These are phyloP conservation scores for Termitomyces titanicus DNA, from an alignment of 768 basidiomycete species.

Conservation along the genomic window DNA sequence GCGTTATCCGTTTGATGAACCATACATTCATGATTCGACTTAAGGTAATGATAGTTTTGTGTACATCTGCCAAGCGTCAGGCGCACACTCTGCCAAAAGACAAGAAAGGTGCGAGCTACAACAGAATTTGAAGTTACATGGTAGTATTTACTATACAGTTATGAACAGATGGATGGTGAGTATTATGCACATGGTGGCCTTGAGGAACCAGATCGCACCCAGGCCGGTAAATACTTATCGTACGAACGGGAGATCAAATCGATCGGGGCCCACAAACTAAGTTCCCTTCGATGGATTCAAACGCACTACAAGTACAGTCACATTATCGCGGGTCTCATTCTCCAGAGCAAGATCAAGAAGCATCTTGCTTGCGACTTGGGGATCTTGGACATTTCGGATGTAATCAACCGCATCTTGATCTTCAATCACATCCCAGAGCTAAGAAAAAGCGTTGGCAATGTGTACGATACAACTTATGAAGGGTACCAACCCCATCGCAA, in stretches of 20 bases:
- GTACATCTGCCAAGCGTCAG: too few species aligned
- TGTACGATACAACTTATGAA: not conserved
- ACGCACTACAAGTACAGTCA: conserved; percentile 16
- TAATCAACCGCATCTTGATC: conserved; percentile 14
- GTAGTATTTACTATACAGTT: too few species aligned
- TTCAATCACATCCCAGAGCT: conserved; percentile 16
- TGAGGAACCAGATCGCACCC: too few species aligned
- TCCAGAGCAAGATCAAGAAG: conserved; percentile 11
- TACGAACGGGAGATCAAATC: not conserved
- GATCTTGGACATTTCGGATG: conserved; percentile 7
- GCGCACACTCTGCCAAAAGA: too few species aligned
- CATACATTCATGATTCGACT: too few species aligned
- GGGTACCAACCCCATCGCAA: conserved; percentile 13
- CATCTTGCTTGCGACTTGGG: conserved; percentile 11
- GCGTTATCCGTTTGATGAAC: too few species aligned
- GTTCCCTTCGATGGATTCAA: conserved; percentile 1
- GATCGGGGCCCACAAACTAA: not conserved
- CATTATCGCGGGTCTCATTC: conserved; percentile 16
- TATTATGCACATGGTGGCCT: not conserved
- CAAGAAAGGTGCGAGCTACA: too few species aligned
- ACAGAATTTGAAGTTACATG: too few species aligned
- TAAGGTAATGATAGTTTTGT: too few species aligned
- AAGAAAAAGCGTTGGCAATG: not conserved
- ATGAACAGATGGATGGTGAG: not conserved
- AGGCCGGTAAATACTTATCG: not conserved